Evolutionary conservation across 139 green algal species (phyloP), one percentile per base, ranked within the genome.

Genomic region (Ettlia oleoabundans): DNA sequence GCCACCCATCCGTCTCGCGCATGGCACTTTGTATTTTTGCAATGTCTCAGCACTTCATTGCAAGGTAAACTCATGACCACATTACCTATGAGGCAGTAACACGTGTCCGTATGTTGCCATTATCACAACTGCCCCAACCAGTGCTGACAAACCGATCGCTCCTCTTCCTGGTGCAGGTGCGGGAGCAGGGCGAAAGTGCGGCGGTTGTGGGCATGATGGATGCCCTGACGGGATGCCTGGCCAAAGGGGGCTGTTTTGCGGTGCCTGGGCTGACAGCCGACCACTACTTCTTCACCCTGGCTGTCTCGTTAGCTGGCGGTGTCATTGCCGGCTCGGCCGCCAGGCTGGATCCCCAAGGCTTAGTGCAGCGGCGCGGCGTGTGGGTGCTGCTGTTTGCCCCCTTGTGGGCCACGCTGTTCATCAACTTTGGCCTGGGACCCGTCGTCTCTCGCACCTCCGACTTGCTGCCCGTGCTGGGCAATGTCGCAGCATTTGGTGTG

Each of bases 401-500:
- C 22, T 21, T 58, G 40, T 96, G 92, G 89, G 89, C 66, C 55
- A 87, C 72, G 32, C 76, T 96, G 1, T 96, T 93, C 43, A 80
- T 96, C 55, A 94, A 87, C 82, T 96, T 96, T 87, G 93, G 93
- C 4, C 75, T 96, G 40, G 92, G 93, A 1, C 93, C 93, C 18
- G 71, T 96, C 0, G 51, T 96, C 2, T 84, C 42, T 19, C 86
- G 93, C 37, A 96, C 93, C 0, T 71, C 72, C 51, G 92, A 95
- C 69, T 42, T 62, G 61, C 76, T 81, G 64, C 91, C 87, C 8
- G 38, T 94, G 1, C n/a, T 91, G 10, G 80, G 33, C 37, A 95
- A 95, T 85, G 69, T 64, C 0, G 62, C 83, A 1, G 92, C 61
- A 10, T 93, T 94, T 65, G 40, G 88, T 5, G 72, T 47, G 21